phyloP scores from a whole-genome alignment of 805 yeast species.

The Zygosaccharomyces bisporus region DNA sequence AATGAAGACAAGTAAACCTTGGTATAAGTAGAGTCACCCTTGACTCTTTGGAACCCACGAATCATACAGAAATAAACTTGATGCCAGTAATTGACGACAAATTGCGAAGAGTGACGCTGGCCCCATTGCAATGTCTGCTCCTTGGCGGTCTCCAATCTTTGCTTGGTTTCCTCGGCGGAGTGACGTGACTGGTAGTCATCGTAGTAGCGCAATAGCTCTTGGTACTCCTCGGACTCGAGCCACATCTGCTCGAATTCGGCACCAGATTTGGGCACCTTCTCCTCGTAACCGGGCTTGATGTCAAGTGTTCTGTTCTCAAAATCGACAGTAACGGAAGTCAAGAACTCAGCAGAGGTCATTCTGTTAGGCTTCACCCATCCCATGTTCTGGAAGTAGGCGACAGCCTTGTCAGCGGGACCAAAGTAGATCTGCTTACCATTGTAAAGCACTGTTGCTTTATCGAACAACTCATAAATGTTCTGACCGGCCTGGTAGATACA shows the following conservation, averaged over 20 bases:
- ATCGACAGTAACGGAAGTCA: constrained; percentile 60
- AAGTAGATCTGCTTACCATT: constrained; percentile 59
- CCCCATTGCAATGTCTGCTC: constrained; percentile 43
- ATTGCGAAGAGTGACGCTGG: constrained; percentile 40
- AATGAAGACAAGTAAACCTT: constrained; percentile 50
- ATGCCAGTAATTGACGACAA: constrained; percentile 44
- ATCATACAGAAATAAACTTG: constrained; percentile 50
- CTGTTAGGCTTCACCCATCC: constrained; percentile 60
- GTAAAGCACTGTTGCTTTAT: constrained; percentile 57
- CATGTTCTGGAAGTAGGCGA: constrained; percentile 52
- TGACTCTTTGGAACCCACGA: constrained; percentile 52
- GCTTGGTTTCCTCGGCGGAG: constrained; percentile 39
- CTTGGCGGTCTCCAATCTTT: constrained; percentile 41
- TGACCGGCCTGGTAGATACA: constrained; percentile 70
- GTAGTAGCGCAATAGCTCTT: constrained; percentile 37
- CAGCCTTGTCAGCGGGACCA: constrained; percentile 53
- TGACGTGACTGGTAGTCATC: constrained; percentile 42
- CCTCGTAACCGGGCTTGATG: constrained; percentile 46
- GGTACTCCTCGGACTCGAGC: constrained; percentile 53
- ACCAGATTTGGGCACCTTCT: constrained; percentile 51
- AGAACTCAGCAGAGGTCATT: constrained; percentile 65
- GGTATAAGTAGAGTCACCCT: constrained; percentile 56
- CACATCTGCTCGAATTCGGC: constrained; percentile 58
- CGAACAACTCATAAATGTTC: constrained; percentile 57
- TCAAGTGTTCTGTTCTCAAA: constrained; percentile 53